Evolutionary conservation across 1,284 basidiomycete species (phyloP), one percentile per base, ranked within the genome.

Genomic region (Quambalaria eucalypti): DNA sequence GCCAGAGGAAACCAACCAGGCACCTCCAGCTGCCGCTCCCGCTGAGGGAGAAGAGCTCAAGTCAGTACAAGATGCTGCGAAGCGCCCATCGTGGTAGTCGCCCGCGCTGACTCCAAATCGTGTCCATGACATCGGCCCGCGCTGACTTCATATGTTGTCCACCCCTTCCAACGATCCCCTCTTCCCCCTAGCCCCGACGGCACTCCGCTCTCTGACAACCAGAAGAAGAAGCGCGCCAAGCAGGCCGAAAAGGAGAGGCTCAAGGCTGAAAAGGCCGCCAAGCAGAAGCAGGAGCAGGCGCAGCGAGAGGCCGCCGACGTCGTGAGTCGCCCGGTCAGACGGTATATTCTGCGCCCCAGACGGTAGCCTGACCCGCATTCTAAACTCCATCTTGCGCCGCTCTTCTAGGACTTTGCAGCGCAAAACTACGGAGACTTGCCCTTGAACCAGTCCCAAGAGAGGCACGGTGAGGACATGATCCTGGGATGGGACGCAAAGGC

Each of bases 221-320:
- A 93, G 71, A 79, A 91, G 62, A 97, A 97, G 81, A 95, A 92
- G 79, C 83, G 85, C 30, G 88, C 87, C 28, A 95, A 93, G 77
- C 87, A 88, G 60, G 87, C 86, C 19, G 90, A 95, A 78, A 97
- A 98, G 68, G 77, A 78, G 57, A 66, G 69, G 49, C 56, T 66
- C 50, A 76, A 77, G 74, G 87, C 86, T 25, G 87, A 86, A 77
- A 92, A 90, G 77, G 88, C 86, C 4, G 88, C 87, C 14, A 87
- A 85, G 69, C 85, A 84, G 59, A 82, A 85, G 52, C 88, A 89
- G 63, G 82, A 87, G 52, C 86, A 85, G 56, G 83, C 83, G 55
- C 83, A 85, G 66, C 82, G 85, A 61, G 85, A 85, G 60, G 87
- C 85, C 25, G 82, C 83, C 44, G 86, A 88, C 67, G 81, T 85